phyloP scores from a whole-genome alignment of 2,329 filamentous ascomycete genomes.

The Uncinocarpus reesii region DNA sequence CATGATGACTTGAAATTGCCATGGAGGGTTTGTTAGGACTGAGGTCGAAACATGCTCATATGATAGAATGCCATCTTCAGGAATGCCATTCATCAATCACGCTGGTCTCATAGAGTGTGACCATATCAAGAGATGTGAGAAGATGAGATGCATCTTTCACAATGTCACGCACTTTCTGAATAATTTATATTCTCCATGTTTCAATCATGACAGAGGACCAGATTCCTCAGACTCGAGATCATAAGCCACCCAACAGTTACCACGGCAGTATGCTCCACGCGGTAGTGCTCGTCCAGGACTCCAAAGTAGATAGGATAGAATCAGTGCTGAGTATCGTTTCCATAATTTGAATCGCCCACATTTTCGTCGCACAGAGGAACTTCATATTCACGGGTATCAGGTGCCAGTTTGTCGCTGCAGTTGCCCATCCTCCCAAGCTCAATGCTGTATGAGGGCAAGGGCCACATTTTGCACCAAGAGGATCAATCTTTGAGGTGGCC shows the following conservation, averaged over 20 bases:
- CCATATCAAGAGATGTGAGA: slow-evolving; percentile 11
- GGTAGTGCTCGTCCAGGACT: slow-evolving; percentile 9
- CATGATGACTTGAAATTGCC: too few species aligned
- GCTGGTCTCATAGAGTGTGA: slow-evolving; percentile 10
- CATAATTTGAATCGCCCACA: neutral
- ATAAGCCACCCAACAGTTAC: slow-evolving; percentile 14
- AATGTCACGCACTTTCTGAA: slow-evolving; percentile 9
- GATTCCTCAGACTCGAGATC: slow-evolving; percentile 11
- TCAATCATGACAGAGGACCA: slow-evolving; percentile 14
- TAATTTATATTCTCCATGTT: slow-evolving; percentile 7
- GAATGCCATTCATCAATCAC: too few species aligned
- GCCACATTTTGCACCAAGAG: too few species aligned
- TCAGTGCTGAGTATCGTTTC: neutral
- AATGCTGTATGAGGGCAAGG: too few species aligned
- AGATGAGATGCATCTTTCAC: slow-evolving; percentile 13
- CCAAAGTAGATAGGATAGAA: slow-evolving; percentile 12
- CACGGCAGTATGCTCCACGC: slow-evolving; percentile 13
- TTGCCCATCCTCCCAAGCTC: too few species aligned
- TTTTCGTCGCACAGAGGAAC: neutral
- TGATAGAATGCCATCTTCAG: too few species aligned
- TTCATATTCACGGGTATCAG: neutral
- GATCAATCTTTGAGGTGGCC: too few species aligned
- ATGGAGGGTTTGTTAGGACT: too few species aligned
- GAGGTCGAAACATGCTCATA: too few species aligned
- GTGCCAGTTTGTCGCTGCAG: neutral